Percentiles rank a stretch among this genome's conserved stretches.
Conservation (phyloP, 2,329 filamentous ascomycete genomes). For the Ophiostoma fasciatum region DNA sequence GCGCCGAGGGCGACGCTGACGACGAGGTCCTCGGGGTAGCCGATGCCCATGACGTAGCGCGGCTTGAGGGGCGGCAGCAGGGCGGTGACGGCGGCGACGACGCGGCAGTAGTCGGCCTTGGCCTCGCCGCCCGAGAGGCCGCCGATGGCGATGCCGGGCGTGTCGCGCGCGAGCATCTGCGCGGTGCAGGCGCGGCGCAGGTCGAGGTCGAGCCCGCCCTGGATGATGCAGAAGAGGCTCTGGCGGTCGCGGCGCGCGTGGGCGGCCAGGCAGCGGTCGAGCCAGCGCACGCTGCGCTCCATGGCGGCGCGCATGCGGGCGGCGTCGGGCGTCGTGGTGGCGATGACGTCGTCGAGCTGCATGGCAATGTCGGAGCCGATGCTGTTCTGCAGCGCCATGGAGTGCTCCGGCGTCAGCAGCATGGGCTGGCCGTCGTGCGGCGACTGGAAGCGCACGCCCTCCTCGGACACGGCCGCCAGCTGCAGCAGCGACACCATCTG, state of each 20-base stretch:
- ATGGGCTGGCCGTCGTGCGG: conserved; percentile 94
- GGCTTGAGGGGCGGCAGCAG: conserved; percentile 82
- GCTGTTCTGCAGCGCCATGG: conserved; percentile 86
- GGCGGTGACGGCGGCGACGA: conserved; percentile 73
- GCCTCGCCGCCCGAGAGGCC: conserved; percentile 90
- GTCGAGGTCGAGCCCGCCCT: conserved; percentile 81
- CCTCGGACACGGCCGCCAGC: conserved; percentile 84
- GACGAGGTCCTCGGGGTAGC: conserved; percentile 89
- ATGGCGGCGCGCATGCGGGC: conserved; percentile 87
- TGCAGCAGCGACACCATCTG: conserved; percentile 97
- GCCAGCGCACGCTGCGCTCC: conserved; percentile 86
- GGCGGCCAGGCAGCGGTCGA: conserved; percentile 84
- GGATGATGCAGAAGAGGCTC: conserved; percentile 97
- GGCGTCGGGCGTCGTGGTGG: conserved; percentile 82
- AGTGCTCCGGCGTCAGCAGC: conserved; percentile 95
- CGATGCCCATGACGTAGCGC: conserved; percentile 98
- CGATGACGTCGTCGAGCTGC: conserved; percentile 97
- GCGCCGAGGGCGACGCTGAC: conserved; percentile 88
- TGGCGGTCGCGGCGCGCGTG: conserved; percentile 72
- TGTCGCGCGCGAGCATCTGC: conserved; percentile 81
- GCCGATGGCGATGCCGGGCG: conserved; percentile 91
- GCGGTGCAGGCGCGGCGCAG: conserved; percentile 70
- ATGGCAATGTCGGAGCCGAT: conserved; percentile 99
- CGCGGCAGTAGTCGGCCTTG: conserved; percentile 81
- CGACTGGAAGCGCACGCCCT: conserved; percentile 89